phyloP scores from a whole-genome alignment of 2,329 filamentous ascomycete species.

The Monosporascus sp. region DNA sequence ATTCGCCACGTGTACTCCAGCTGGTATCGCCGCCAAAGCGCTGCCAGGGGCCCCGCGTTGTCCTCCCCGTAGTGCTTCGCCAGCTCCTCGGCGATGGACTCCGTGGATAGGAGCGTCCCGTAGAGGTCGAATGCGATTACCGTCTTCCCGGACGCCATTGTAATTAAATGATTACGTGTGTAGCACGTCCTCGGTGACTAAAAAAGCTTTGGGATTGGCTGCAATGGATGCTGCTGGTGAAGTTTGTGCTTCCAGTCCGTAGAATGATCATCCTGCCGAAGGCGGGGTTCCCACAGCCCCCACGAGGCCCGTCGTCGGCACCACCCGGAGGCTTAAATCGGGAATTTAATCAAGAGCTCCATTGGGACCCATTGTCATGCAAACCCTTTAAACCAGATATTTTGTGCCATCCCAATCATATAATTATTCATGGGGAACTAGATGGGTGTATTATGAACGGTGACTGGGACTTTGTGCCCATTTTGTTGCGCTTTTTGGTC shows the following conservation, averaged over 20 bases:
- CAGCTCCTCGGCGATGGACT: slow-evolving; percentile 59
- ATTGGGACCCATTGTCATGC: no score
- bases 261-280: neutral
- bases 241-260: neutral
- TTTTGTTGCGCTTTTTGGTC: no score
- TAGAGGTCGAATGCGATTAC: slow-evolving; percentile 71
- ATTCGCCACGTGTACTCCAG: slow-evolving; percentile 73
- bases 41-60: slow-evolving; percentile 50
- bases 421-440: no score
- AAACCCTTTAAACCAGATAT: no score
- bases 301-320: neutral
- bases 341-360: no score
- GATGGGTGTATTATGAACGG: no score
- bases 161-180: neutral
- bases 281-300: neutral
- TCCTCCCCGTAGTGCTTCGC: slow-evolving; percentile 52
- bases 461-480: no score
- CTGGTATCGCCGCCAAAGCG: slow-evolving; percentile 63
- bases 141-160: slow-evolving; percentile 15
- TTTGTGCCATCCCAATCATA: no score
- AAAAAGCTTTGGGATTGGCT: neutral
- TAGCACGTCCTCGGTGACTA: no score
- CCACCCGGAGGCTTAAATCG: neutral
- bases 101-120: slow-evolving; percentile 68
- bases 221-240: neutral